Conservation (phyloP, 805 yeast species). For the Lipomyces mesembrius region DNA sequence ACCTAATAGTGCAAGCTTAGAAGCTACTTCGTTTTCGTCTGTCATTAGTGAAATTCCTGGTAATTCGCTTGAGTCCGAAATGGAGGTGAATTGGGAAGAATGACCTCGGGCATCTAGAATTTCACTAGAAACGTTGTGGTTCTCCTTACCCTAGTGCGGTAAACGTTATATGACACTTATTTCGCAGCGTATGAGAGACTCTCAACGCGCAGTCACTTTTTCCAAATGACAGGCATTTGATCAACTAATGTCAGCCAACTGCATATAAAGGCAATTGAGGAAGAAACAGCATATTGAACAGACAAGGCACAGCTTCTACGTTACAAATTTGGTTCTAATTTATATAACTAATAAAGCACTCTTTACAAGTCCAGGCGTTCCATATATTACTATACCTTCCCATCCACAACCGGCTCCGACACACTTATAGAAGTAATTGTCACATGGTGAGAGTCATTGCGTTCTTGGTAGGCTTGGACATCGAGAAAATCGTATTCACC, state of each 20-base stretch:
- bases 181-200: too few relatives aligned
- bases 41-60: neutral
- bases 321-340: neutral
- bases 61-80: neutral
- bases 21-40: conserved; percentile 10
- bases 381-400: neutral
- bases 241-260: too few relatives aligned
- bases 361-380: neutral
- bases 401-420: neutral
- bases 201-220: too few relatives aligned
- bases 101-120: too few relatives aligned
- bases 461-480: conserved; percentile 25
- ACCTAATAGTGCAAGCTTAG: conserved; percentile 31
- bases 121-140: too few relatives aligned
- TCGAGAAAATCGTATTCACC: conserved; percentile 37
- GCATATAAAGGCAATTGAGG: too few relatives aligned
- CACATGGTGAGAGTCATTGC: neutral
- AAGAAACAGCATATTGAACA: too few relatives aligned
- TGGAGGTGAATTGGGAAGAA: neutral
- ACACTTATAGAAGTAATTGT: neutral
- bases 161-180: too few relatives aligned
- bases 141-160: too few relatives aligned
- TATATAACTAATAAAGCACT: neutral
- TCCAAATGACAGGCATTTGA: too few relatives aligned
- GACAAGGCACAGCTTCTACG: neutral